phyloP scores from a whole-genome alignment of 179 eudicot genomes.

The Heliamphora pulchella region DNA sequence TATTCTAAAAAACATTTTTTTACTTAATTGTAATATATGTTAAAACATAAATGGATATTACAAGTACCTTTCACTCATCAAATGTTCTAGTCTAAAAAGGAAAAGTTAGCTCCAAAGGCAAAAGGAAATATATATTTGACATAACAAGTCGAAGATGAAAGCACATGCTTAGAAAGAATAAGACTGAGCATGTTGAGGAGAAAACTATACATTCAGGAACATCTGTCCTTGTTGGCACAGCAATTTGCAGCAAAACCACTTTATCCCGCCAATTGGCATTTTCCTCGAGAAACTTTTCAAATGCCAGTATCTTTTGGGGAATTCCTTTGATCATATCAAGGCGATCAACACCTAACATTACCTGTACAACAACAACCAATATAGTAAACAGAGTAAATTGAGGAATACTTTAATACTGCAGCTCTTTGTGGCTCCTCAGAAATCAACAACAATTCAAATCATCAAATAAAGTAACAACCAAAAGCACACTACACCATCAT shows the following conservation, averaged over 20 bases:
- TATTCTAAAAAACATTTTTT: too few relatives aligned
- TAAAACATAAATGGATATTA: background rate
- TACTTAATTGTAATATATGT: too few relatives aligned
- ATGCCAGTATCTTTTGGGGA: conserved; percentile 93
- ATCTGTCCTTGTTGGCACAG: conserved; percentile 98
- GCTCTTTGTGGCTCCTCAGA: background rate
- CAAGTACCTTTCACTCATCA: background rate
- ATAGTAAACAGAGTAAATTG: background rate
- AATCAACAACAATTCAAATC: conserved; percentile 5
- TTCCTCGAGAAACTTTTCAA: conserved; percentile 95
- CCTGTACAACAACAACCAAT: conserved; percentile 36
- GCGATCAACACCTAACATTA: conserved; percentile 97
- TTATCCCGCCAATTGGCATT: conserved; percentile 72
- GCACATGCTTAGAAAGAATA: conserved; percentile 1
- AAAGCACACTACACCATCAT: background rate
- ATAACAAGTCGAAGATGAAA: background rate
- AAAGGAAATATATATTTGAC: too few relatives aligned
- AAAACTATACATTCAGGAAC: conserved; percentile 84
- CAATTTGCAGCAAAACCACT: conserved; percentile 96
- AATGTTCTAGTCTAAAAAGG: background rate
- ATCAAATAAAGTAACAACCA: background rate
- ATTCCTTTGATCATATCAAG: conserved; percentile 99
- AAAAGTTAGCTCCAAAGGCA: too few relatives aligned
- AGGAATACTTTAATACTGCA: background rate
- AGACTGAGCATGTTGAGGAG: background rate